Evolutionary conservation across 306 rosid species (phyloP).

Genomic region (Cucumis hystrix): DNA sequence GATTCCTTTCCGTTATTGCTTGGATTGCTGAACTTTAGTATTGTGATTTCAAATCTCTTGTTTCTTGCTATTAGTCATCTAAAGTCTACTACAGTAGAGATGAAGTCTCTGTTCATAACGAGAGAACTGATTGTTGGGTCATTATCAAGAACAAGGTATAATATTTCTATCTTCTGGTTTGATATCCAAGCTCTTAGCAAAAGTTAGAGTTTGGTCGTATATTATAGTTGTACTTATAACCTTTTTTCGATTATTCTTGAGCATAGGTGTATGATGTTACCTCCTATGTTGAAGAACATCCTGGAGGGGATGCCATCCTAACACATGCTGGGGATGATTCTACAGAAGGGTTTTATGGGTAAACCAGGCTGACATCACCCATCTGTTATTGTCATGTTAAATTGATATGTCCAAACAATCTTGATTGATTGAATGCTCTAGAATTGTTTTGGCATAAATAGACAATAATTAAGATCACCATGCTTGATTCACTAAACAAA

Average conservation of each 20-base stretch:
- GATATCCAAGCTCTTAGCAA: not conserved
- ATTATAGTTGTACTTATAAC: slow-evolving; percentile 1
- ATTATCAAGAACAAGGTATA: slow-evolving; percentile 77
- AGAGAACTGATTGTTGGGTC: slow-evolving; percentile 86
- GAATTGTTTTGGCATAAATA: not conserved
- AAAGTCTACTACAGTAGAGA: slow-evolving; percentile 45
- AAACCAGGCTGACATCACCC: slow-evolving; percentile 1
- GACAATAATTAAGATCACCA: not conserved
- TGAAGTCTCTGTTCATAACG: slow-evolving; percentile 61
- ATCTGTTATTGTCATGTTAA: not conserved
- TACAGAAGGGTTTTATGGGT: slow-evolving; percentile 79
- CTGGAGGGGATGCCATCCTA: slow-evolving; percentile 95
- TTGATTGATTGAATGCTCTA: not conserved
- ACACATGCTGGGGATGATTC: slow-evolving; percentile 86
- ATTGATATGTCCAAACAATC: not conserved
- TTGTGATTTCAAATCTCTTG: not conserved
- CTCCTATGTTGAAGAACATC: slow-evolving; percentile 92
- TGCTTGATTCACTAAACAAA: not conserved
- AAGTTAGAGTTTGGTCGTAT: not conserved
- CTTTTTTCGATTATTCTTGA: not conserved
- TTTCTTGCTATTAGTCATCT: slow-evolving; percentile 33
- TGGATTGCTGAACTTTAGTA: not conserved
- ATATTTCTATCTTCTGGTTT: slow-evolving; percentile 2
- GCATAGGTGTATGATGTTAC: slow-evolving; percentile 78
- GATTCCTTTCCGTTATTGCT: not conserved